Percentiles rank a stretch among this genome's conserved stretches.
These are phyloP conservation scores for Lactifluus subvellereus DNA, from an alignment of 768 basidiomycete genomes.

Conservation along the genomic window DNA sequence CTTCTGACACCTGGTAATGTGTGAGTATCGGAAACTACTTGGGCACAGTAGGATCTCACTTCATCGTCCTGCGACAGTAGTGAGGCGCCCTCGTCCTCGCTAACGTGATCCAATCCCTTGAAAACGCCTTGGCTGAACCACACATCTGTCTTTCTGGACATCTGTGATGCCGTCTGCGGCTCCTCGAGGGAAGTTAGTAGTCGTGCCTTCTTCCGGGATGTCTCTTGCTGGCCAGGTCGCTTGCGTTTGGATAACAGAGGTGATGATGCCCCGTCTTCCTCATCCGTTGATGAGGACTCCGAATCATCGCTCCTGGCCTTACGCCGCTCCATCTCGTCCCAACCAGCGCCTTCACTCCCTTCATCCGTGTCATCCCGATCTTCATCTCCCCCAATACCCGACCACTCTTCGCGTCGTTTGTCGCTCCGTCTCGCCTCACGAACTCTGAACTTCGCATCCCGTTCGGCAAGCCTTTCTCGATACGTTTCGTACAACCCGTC, in stretches of 20 bases:
- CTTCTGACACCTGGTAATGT: conserved; percentile 2
- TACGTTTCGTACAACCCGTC: conserved; percentile 88
- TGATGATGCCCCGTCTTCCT: conserved; percentile 32
- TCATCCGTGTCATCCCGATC: conserved; percentile 35
- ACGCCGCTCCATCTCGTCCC: conserved; percentile 55
- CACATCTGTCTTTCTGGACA: conserved; percentile 61
- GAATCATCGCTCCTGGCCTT: conserved; percentile 44
- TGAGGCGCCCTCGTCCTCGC: conserved; percentile 27
- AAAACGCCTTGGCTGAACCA: conserved; percentile 98
- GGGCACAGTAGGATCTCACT: conserved; percentile 12
- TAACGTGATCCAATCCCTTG: conserved; percentile 48
- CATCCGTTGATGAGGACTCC: conserved; percentile 46
- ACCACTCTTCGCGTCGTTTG: conserved; percentile 75
- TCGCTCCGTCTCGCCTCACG: conserved; percentile 70
- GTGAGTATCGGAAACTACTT: background rate
- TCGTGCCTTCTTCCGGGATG: conserved; percentile 45
- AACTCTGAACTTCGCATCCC: conserved; percentile 83
- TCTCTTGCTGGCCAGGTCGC: conserved; percentile 29
- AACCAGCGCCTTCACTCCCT: conserved; percentile 49
- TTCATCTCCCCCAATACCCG: conserved; percentile 50
- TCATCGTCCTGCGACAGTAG: conserved; percentile 6
- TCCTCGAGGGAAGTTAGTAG: conserved; percentile 45
- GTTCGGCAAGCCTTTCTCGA: conserved; percentile 68
- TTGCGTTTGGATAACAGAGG: conserved; percentile 38
- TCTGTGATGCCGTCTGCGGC: conserved; percentile 31